Evolutionary conservation across 1,284 basidiomycete genomes (phyloP), one percentile per base, ranked within the genome.

Genomic region (Cryptococcus deneoformans): DNA sequence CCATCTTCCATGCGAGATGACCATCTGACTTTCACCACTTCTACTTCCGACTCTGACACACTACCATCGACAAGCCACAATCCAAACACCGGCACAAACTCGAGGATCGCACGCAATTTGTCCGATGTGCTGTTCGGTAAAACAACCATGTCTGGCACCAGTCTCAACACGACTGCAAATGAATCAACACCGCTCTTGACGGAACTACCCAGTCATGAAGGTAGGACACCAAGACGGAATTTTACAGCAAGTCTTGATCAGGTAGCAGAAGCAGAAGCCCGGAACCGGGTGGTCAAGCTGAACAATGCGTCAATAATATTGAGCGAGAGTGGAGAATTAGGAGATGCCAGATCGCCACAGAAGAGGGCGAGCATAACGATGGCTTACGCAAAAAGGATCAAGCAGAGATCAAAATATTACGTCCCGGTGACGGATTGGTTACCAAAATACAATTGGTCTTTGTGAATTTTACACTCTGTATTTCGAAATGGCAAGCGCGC

Each of bases 391-490:
- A 65, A 65, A 49, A 73, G 68, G 57, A 68, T 78, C 47, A 70
- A 69, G 56, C 76, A 76, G 57, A 59, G 77, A 49, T 75, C 75
- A 35, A 75, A 71, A 51, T 79, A 79, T 54, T 79, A 79, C 56
- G 67, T 79, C 29, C 77, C 77, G 0, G 73, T 77, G n/a, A 71
- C 75, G 3, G 72, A 75, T 10, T 96, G 92, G 92, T 85, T 95
- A 57, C 92, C 92, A 1, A 82, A 85, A 51, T 96, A 96, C 73
- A 86, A 83, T 0, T 72, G 85, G 47, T 84, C 85, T 9, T 74
- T 87, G 87, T 90, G 68, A 69, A 88, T 80, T 20, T 57, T 67
- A 50, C 35, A 2, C 36, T 34, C 46, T 11, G 9, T 44, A 3
- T 16, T 20, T 34, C 16, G 35, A 24, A 35, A 11, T 14, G 34